Evolutionary conservation across 1,284 basidiomycete species (phyloP).

Genomic region (Phylloporus sp.): DNA sequence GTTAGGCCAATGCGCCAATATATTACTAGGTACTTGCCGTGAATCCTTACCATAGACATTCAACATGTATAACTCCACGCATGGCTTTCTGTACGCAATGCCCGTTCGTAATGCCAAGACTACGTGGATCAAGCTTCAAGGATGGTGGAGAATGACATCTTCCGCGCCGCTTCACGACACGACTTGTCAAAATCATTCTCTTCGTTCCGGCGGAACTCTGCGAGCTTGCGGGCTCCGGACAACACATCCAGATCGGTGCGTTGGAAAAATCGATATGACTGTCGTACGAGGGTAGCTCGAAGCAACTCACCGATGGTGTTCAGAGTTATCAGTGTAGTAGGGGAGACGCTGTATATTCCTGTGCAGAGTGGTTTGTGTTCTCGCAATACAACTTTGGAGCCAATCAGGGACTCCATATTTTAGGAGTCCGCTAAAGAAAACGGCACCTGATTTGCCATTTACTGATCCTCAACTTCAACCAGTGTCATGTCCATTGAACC

Average conservation of each 20-base stretch:
- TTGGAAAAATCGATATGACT: constrained; percentile 19
- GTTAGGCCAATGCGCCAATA: too few relatives aligned
- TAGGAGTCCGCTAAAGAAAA: not conserved
- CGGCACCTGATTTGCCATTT: not conserved
- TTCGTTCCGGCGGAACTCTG: constrained; percentile 18
- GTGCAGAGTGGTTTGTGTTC: constrained; percentile 8
- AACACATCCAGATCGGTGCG: constrained; percentile 6
- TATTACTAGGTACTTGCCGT: too few relatives aligned
- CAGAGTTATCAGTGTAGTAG: constrained; percentile 11
- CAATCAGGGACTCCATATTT: too few relatives aligned
- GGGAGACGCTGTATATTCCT: constrained; percentile 16
- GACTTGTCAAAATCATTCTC: constrained; percentile 18
- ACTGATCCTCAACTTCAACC: too few relatives aligned
- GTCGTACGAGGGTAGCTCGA: not conserved
- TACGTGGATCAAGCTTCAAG: constrained; percentile 37
- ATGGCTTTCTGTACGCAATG: constrained; percentile 40
- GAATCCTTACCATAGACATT: constrained; percentile 47
- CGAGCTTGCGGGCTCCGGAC: constrained; percentile 19
- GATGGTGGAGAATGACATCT: constrained; percentile 41
- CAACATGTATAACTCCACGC: constrained; percentile 47
- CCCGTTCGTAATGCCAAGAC: constrained; percentile 22
- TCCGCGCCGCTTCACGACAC: constrained; percentile 46
- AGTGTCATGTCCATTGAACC: too few relatives aligned
- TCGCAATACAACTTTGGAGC: constrained; percentile 7
- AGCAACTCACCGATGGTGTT: constrained; percentile 2